A percentile compares a stretch with the other conserved stretches of the same genome.
These are phyloP conservation scores for Penicillium brasilianum DNA, from an alignment of 2,329 filamentous ascomycete species.

Conservation along the genomic window DNA sequence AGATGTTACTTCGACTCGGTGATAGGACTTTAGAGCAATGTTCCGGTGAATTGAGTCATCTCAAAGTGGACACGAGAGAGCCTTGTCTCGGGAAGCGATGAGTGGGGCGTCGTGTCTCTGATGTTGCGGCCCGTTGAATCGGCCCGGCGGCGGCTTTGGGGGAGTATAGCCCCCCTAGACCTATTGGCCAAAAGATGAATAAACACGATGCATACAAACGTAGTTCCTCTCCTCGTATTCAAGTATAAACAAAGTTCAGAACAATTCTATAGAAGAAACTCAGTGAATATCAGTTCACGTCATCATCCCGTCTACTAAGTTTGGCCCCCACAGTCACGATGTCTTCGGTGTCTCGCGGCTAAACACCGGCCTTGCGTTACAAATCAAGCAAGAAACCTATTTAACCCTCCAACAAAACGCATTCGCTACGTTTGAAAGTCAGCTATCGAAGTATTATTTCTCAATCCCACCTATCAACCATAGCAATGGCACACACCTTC, in stretches of 20 bases:
- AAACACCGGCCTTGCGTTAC: background rate
- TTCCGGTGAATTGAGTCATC: background rate
- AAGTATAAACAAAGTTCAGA: too few species aligned
- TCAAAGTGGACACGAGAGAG: background rate
- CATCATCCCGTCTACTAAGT: background rate
- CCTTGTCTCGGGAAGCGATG: background rate
- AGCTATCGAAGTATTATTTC: too few species aligned
- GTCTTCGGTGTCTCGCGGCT: background rate
- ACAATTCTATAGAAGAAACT: too few species aligned
- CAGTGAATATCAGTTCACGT: too few species aligned
- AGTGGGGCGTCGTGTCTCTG: background rate
- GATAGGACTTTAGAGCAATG: background rate
- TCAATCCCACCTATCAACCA: too few species aligned
- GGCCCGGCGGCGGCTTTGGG: too few species aligned
- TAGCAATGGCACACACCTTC: conserved; percentile 23
- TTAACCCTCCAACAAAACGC: too few species aligned
- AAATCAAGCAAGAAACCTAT: background rate
- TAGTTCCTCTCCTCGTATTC: too few species aligned
- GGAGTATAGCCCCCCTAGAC: too few species aligned
- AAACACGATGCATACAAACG: too few species aligned
- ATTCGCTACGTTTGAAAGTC: too few species aligned
- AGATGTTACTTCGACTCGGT: background rate
- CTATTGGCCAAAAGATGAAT: too few species aligned
- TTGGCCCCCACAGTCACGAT: background rate
- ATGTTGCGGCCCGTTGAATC: background rate